These are phyloP conservation scores for Pythium dissimile DNA, from an alignment of 352 stramenopile genomes.

Conservation along the genomic window DNA sequence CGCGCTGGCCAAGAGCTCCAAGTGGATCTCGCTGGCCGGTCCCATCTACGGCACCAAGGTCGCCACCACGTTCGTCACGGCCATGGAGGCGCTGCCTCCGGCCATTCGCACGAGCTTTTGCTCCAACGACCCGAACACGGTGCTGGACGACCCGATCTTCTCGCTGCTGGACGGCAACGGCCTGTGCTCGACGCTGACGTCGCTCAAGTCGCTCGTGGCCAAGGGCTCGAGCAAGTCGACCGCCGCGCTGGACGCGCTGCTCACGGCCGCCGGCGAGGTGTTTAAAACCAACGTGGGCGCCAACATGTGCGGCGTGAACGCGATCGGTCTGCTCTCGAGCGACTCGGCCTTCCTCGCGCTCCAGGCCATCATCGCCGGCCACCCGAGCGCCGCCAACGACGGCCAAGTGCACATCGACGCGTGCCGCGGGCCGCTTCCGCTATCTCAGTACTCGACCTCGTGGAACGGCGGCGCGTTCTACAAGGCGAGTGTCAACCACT, in stretches of 20 bases:
- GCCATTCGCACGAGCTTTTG: constrained; percentile 2
- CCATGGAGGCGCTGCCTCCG: constrained; percentile 2
- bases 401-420: constrained; percentile 31
- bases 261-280: background rate
- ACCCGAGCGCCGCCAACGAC: constrained; percentile 27
- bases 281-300: constrained; percentile 4
- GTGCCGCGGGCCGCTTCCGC: constrained; percentile 11
- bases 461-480: constrained; percentile 23
- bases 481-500: constrained; percentile 31
- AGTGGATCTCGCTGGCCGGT: constrained; percentile 23
- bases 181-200: constrained; percentile 6
- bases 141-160: constrained; percentile 11
- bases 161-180: constrained; percentile 5
- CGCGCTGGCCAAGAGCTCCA: constrained; percentile 4
- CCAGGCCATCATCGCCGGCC: constrained; percentile 18
- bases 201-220: constrained; percentile 4
- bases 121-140: background rate
- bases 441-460: constrained; percentile 11
- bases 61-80: constrained; percentile 6
- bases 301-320: constrained; percentile 29
- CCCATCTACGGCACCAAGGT: constrained; percentile 23
- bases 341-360: constrained; percentile 18
- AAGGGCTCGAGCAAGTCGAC: constrained; percentile 9
- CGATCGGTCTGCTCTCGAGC: constrained; percentile 17
- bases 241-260: constrained; percentile 9